Evolutionary conservation across 1,284 basidiomycete species (phyloP), one percentile per base, ranked within the genome.

Genomic region (Mrakiaceae sp.): DNA sequence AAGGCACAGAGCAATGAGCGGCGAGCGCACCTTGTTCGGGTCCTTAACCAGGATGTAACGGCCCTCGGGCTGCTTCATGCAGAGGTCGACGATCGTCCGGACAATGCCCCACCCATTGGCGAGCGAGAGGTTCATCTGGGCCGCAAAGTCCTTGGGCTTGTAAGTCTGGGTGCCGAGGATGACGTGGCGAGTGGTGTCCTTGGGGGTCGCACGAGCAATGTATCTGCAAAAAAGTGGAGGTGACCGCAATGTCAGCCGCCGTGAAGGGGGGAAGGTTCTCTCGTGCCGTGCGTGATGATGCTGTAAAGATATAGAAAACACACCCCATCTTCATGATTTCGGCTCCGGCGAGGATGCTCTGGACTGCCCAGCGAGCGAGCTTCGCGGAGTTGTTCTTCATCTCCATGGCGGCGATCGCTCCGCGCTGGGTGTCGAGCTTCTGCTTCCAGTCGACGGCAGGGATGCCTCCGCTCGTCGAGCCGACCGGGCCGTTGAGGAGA

Each of bases 361-460:
- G 94, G 46, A 98, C 88, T 0, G 96, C 87, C 90, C 95, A 99
- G 74, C 95, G 89, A 16, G 95, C 94, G 60, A 99, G 83, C 79
- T 98, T 98, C 80, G 87, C 94, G 73, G 88, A 91, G 80, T 99
- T 99, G 80, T 98, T 99, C 82, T 98, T 98, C 96, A 98, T 98
- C 81, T 99, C 96, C 53, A 92, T 96, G 57, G 96, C 93, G 66
- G 98, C 92, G 55, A 99, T 95, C 3, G 96, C 96, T 72, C 96
- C 96, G 67, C 94, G 86, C 78, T 98, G 94, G 7, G 88, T 86
- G 78, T 99, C 96, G 61, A 99, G 81, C 78, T 96, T 96, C 59
- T 88, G 83, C 59, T 94, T 85, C 96, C 96, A 99, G 77, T 98
- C 96, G 39, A 92, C 90, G 14, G 95, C 93, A n/a, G 58, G 59